Evolutionary conservation across 371 early-diverging fungal genomes (phyloP), one percentile per base, ranked within the genome.

Genomic region (Fennellomyces sp.): DNA sequence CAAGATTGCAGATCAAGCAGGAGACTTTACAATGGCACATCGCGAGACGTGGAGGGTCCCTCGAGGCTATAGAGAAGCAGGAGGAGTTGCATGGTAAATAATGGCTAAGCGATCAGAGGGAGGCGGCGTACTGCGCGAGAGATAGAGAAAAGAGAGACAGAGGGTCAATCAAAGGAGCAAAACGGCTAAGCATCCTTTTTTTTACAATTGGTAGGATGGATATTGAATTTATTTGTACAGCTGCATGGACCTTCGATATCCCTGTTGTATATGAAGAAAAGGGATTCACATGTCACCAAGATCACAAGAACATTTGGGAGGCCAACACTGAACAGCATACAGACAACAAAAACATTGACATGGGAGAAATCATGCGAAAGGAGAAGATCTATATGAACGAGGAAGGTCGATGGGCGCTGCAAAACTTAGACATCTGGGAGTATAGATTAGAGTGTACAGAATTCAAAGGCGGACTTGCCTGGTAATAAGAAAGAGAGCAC

Each of bases 1-100:
- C 38, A 33, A 59, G 15, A 55, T 69, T 15, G 71, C 61, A 2
- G 78, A 78, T 45, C 78, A 78, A 58, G 75, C 78, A 8, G 75
- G 78, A 19, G 78, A 78, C 54, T 78, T 78, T 35, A 78, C 78
- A 10, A 56, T 78, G 63, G 78, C 78, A 6, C 78, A 78, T 41
- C 61, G 75, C 48, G 75, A 75, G 56, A 78, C 78, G 10, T 78
- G 78, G 78, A 72, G 67, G 21, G 49, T 60, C 1, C 65, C 65
- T 28, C 58, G 66, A 36, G 78, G 75, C n/a, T 78, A 78, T 45
- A 62, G 78, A 47, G 78, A 78, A 57, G 49, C 63, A 5, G 78
- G 75, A 12, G 78, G 75, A 17, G 68, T 74, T n/a, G 75, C 78
- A 27, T 78, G 78, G 78, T 72, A 58, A 61, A 35, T 29, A 6